These are phyloP conservation scores for Basidioascus undulatus DNA, from an alignment of 768 basidiomycete genomes.

Conservation along the genomic window DNA sequence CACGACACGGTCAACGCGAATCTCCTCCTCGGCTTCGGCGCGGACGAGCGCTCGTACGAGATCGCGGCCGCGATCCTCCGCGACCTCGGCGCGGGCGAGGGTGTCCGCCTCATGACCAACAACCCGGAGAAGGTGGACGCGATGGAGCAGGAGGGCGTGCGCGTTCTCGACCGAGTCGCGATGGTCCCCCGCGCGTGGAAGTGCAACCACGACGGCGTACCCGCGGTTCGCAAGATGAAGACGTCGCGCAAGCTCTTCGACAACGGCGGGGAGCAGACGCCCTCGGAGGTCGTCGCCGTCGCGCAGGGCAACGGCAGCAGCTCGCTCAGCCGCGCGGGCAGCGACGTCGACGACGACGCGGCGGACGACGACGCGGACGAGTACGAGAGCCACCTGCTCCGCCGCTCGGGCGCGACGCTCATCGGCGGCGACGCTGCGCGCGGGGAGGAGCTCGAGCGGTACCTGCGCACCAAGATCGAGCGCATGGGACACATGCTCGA, in stretches of 20 bases:
- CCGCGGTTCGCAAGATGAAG: neutral
- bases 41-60: slow-evolving; percentile 82
- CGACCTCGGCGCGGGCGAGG: slow-evolving; percentile 52
- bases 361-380: slow-evolving; percentile 11
- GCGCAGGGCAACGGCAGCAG: no score
- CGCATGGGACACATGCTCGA: slow-evolving; percentile 89
- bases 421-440: slow-evolving; percentile 52
- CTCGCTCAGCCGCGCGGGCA: no score
- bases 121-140: slow-evolving; percentile 93
- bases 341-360: slow-evolving; percentile 8
- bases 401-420: slow-evolving; percentile 42
- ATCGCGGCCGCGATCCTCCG: slow-evolving; percentile 71
- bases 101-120: slow-evolving; percentile 69
- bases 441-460: slow-evolving; percentile 77
- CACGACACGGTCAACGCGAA: slow-evolving; percentile 99
- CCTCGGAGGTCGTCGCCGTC: no score
- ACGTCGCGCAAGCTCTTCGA: no score
- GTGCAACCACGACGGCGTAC: slow-evolving; percentile 17
- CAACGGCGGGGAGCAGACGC: no score
- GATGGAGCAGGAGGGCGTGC: slow-evolving; percentile 56
- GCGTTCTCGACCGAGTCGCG: slow-evolving; percentile 56
- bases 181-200: slow-evolving; percentile 89
- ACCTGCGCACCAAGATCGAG: slow-evolving; percentile 83
- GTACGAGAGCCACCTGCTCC: slow-evolving; percentile 21
- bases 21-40: slow-evolving; percentile 74